Evolutionary conservation across 495 filamentous ascomycete species (phyloP).

Genomic region (Chaetomium cochliodes): DNA sequence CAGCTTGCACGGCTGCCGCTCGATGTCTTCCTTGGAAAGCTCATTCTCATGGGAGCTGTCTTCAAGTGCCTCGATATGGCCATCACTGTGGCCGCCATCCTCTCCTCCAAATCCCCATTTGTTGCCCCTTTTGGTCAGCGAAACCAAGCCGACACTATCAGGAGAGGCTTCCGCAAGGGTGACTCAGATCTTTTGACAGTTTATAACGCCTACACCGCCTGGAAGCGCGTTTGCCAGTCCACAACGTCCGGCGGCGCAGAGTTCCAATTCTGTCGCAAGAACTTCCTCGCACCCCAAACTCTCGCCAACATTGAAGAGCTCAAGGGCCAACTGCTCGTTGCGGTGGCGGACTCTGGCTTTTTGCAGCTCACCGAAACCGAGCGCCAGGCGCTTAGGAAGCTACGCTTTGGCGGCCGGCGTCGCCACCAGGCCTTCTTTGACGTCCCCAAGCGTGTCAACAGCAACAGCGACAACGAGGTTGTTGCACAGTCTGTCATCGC

Average conservation of each 20-base stretch:
- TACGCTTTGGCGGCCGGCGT: constrained; percentile 46
- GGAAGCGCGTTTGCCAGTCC: constrained; percentile 71
- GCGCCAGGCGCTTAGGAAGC: constrained; percentile 60
- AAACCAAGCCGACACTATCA: constrained; percentile 71
- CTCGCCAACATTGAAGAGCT: constrained; percentile 89
- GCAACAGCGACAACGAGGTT: constrained; percentile 72
- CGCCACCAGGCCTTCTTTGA: constrained; percentile 74
- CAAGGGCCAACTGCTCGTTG: constrained; percentile 82
- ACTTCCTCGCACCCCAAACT: constrained; percentile 80
- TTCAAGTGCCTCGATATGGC: constrained; percentile 89
- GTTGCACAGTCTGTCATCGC: constrained; percentile 78
- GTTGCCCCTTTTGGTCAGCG: constrained; percentile 78
- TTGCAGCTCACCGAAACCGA: constrained; percentile 69
- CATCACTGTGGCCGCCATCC: constrained; percentile 84
- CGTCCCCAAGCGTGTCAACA: constrained; percentile 68
- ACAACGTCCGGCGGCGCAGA: constrained; percentile 64
- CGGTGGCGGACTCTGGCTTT: constrained; percentile 78
- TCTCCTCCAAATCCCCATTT: constrained; percentile 95
- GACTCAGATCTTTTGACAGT: constrained; percentile 89
- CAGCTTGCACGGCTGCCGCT: constrained; percentile 86
- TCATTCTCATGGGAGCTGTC: constrained; percentile 77
- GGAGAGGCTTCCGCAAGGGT: constrained; percentile 74
- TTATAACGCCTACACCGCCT: constrained; percentile 88
- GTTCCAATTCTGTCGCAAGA: constrained; percentile 85
- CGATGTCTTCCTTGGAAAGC: constrained; percentile 91